Base-by-base conservation (phyloP, 106 monocot species). In the Acanthochlamys bracteata region DNA sequence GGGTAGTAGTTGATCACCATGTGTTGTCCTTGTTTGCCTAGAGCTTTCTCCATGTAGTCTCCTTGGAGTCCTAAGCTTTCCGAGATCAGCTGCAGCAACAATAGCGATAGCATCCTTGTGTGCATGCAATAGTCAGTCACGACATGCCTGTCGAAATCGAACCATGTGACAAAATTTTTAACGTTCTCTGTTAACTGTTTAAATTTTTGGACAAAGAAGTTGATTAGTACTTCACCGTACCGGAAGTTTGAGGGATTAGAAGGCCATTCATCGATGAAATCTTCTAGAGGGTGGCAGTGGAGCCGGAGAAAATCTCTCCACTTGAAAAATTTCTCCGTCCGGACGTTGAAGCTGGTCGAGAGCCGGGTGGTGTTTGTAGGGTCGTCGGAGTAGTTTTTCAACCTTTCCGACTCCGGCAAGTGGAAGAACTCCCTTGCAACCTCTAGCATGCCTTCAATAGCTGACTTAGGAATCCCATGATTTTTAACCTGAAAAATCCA, bases 1-100 rank as follows among this genome's bases (percentile, higher is more conserved):
- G 86, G 90, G 61, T 90, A 90, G 71, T 86, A 90, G 68, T 90
- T 90, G 14, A 90, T 66, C 20, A 83, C 86, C 90, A 90, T 86
- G 67, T 83, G 83, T 41, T 86, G 90, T 6, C 75, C 83, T 0
- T 86, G 90, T 56, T 71, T 65, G 4, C 90, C 86, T 15, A 90
- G 53, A 26, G 85, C 76, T 24, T 78, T 78, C 70, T 64, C 79
- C 56, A 90, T 83, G 73, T 65, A 58, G 41, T 76, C 55, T 26
- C 39, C 67, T 15, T 86, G 75, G 4, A 86, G 63, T 0, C 86
- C 83, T 23, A 90, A 57, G 74, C 86, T 83, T 73, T 86, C 83
- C 0, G 86, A 83, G 13, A 90, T 83, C 14, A 75, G 71, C 26
- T 67, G 79, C n/a, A 86, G 22, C 19, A 82, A 46, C 33, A 13